Conservation (phyloP, 1,284 basidiomycete species). For the Amylostereum areolatum region DNA sequence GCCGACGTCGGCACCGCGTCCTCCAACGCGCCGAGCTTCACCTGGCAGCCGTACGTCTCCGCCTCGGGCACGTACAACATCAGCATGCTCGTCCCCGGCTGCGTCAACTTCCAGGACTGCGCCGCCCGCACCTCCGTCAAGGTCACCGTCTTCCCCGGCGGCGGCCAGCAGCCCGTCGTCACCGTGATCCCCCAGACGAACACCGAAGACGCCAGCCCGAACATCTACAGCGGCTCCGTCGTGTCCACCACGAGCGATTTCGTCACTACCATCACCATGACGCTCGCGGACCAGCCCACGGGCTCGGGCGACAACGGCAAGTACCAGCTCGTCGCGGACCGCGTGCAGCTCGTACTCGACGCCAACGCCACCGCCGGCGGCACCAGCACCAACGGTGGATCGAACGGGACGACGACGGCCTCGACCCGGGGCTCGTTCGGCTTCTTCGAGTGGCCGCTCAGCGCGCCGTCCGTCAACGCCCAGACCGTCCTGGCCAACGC, state of each 20-base stretch:
- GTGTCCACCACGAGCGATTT: conserved; percentile 70
- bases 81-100: conserved; percentile 85
- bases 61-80: conserved; percentile 84
- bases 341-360: conserved; percentile 62
- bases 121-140: conserved; percentile 74
- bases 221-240: conserved; percentile 81
- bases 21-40: conserved; percentile 66
- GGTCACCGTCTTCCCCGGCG: conserved; percentile 78
- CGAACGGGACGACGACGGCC: conserved; percentile 26
- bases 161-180: conserved; percentile 57
- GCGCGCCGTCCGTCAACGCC: conserved; percentile 41
- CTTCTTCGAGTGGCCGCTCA: conserved; percentile 75
- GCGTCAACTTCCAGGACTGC: conserved; percentile 78
- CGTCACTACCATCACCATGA: conserved; percentile 69
- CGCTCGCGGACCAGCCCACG: conserved; percentile 52
- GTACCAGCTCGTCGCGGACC: conserved; percentile 79
- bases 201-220: conserved; percentile 49
- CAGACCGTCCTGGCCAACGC: conserved; percentile 58
- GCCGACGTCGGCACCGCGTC: conserved; percentile 62
- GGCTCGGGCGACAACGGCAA: conserved; percentile 59
- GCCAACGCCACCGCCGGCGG: conserved; percentile 48
- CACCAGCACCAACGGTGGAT: conserved; percentile 17
- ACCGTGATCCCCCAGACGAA: conserved; percentile 74
- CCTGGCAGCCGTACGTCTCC: conserved; percentile 88
- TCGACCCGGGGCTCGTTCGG: conserved; percentile 49